These are phyloP conservation scores for Solanum acaule DNA, from an alignment of 257 asterid genomes.

Conservation along the genomic window DNA sequence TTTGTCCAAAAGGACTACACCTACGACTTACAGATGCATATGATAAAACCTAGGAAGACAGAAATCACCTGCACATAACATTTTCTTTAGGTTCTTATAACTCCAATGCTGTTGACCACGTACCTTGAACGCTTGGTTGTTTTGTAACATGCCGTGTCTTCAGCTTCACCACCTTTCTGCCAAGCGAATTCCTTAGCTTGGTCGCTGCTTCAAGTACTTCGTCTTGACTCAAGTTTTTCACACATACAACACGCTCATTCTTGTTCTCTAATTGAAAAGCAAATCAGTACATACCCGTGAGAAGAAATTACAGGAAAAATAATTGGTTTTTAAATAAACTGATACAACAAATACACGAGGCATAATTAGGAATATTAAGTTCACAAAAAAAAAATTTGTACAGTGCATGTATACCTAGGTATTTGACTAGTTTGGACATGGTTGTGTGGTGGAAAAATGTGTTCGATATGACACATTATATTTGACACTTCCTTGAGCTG, in stretches of 20 bases:
- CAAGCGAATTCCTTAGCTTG: constrained; percentile 74
- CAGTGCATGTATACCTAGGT: background rate
- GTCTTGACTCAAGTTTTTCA: constrained; percentile 61
- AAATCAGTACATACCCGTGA: background rate
- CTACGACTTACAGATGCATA: background rate
- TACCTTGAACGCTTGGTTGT: constrained; percentile 84
- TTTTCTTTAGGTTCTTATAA: constrained; percentile 2
- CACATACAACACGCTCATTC: constrained; percentile 74
- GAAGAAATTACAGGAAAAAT: background rate
- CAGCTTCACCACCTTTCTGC: constrained; percentile 79
- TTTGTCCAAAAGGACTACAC: background rate
- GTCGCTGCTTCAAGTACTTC: constrained; percentile 52
- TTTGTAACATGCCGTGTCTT: constrained; percentile 66
- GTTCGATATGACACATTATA: background rate
- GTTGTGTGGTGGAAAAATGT: background rate
- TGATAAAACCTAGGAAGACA: background rate
- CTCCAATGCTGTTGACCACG: constrained; percentile 69
- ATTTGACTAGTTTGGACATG: background rate
- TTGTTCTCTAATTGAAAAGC: constrained; percentile 42
- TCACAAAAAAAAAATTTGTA: background rate
- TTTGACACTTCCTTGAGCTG: background rate
- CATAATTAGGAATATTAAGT: background rate
- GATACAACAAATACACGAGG: background rate
- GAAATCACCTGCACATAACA: background rate
- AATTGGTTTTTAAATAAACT: background rate